Evolutionary conservation across 2,329 filamentous ascomycete genomes (phyloP).

Genomic region (Monosporascus ibericus): DNA sequence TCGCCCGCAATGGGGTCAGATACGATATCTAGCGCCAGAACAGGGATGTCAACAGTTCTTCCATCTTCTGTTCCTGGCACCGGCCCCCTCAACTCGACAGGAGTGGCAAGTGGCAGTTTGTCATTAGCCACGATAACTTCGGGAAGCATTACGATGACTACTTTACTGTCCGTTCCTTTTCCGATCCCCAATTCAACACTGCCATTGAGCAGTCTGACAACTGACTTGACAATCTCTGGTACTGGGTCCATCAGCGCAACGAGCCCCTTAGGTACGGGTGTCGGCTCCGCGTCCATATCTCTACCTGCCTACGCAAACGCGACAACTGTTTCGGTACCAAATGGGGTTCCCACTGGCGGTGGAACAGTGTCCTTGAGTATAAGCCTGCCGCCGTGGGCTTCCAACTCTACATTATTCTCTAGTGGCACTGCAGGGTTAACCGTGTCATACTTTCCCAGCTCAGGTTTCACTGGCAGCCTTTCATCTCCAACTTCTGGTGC

Average conservation of each 20-base stretch:
- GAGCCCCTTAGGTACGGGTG: neutral
- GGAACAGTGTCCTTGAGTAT: neutral
- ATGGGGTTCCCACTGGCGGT: too few relatives aligned
- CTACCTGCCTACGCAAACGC: neutral
- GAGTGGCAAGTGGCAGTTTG: too few relatives aligned
- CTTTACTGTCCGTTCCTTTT: too few relatives aligned
- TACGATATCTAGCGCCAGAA: too few relatives aligned
- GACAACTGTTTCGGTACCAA: neutral
- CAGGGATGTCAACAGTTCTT: too few relatives aligned
- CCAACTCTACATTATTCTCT: neutral
- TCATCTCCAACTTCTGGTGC: neutral
- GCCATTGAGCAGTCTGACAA: too few relatives aligned
- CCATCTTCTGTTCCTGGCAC: too few relatives aligned
- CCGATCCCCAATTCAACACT: too few relatives aligned
- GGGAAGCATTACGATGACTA: too few relatives aligned
- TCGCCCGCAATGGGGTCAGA: neutral
- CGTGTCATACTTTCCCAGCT: neutral
- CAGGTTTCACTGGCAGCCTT: neutral
- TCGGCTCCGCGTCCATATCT: neutral
- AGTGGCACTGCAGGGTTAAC: neutral
- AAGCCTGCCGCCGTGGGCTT: neutral
- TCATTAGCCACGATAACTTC: too few relatives aligned
- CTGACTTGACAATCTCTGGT: neutral
- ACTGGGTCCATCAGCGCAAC: neutral
- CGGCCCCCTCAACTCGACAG: too few relatives aligned